phyloP scores from a whole-genome alignment of 768 basidiomycete species.

The Trametes cinnabarina region DNA sequence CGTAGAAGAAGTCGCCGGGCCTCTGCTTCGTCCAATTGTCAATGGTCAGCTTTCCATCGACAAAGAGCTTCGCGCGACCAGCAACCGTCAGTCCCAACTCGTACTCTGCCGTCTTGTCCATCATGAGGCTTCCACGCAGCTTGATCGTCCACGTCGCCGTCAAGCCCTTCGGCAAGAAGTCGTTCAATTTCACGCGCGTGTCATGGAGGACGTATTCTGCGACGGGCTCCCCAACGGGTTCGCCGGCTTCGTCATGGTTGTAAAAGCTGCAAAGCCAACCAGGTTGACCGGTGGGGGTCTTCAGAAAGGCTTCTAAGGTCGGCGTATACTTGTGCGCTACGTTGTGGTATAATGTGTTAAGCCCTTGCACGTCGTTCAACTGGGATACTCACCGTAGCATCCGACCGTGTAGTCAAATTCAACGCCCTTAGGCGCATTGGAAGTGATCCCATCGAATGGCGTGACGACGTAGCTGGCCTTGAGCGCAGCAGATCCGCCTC shows the following conservation, averaged over 20 bases:
- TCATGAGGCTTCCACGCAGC: slow-evolving; percentile 49
- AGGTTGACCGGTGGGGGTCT: slow-evolving; percentile 47
- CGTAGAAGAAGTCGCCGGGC: slow-evolving; percentile 69
- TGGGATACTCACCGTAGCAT: slow-evolving; percentile 54
- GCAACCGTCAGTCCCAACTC: slow-evolving; percentile 65
- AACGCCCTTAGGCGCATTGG: slow-evolving; percentile 47
- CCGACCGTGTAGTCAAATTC: slow-evolving; percentile 59
- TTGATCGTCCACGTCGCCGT: slow-evolving; percentile 55
- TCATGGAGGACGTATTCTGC: slow-evolving; percentile 51
- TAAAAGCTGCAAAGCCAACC: slow-evolving; percentile 70
- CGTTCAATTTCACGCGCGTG: slow-evolving; percentile 64
- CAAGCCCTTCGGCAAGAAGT: slow-evolving; percentile 59
- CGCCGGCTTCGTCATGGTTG: slow-evolving; percentile 49
- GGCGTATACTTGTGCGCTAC: slow-evolving; percentile 69
- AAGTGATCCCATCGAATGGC: slow-evolving; percentile 58
- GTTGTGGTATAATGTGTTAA: neutral
- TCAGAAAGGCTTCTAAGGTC: slow-evolving; percentile 58
- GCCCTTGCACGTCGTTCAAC: neutral
- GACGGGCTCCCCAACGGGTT: slow-evolving; percentile 42
- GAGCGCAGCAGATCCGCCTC: slow-evolving; percentile 72
- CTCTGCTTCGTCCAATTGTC: slow-evolving; percentile 73
- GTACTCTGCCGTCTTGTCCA: slow-evolving; percentile 48
- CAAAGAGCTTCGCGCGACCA: slow-evolving; percentile 62
- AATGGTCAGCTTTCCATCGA: slow-evolving; percentile 56
- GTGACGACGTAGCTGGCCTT: slow-evolving; percentile 64